Evolutionary conservation across 2,329 filamentous ascomycete species (phyloP), one percentile per base, ranked within the genome.

Genomic region (Alternaria sp.): DNA sequence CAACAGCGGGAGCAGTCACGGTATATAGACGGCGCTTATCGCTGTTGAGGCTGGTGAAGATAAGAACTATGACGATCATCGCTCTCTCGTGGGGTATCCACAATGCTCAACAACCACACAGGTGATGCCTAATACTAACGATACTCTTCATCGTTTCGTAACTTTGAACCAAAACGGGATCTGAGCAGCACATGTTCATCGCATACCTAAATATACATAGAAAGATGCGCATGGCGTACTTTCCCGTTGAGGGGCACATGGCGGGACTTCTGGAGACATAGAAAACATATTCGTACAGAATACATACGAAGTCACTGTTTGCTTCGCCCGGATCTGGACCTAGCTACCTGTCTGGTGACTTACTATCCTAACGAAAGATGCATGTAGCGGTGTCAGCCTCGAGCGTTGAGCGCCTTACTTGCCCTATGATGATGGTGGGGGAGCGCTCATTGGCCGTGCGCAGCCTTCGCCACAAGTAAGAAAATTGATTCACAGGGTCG

Each of bases 401-500:
- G 21, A 25, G 28, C 14, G 49, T 33, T 25, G 49, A 53, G 49
- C 60, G 58, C 61, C 56, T 63, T 61, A 69, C 63, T 64, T 72
- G 70, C 67, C 70, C 61, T 65, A 69, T 66, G 64, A 67, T 68
- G 62, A 58, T 60, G 41, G 56, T 60, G 47, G 56, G 58, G 50
- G 56, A 44, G 55, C 63, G 55, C n/a, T 67, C 61, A 72, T 72
- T 72, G 70, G 68, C 62, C 41, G 62, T 63, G 68, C 61, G 49
- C 55, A 44, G 56, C 21, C 18, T 51, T 71, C 62, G 70, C 70
- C 70, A 72, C 68, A 63, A 33, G 62, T 61, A 66, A 66, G 68
- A 72, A 72, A 72, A 69, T 71, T 69, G 68, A 55, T 64, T 66
- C 63, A 63, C 55, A 64, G 45, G 67, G 55, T 60, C 63, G 61